phyloP scores from a whole-genome alignment of 768 basidiomycete species.

The Pleurotus platypus region DNA sequence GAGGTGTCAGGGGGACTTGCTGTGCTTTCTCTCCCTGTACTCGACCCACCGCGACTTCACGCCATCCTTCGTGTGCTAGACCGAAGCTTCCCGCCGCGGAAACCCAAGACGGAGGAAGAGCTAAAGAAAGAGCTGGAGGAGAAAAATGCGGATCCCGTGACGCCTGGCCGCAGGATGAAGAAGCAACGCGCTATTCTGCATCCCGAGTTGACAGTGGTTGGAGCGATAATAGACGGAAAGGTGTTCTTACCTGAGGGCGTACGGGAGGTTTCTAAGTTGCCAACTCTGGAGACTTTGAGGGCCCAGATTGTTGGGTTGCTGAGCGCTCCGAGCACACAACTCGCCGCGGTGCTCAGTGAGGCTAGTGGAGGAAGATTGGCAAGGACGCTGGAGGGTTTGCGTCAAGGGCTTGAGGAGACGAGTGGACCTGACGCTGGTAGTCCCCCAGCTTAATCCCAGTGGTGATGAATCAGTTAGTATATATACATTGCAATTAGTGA shows the following conservation, averaged over 20 bases:
- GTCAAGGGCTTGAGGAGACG: constrained; percentile 34
- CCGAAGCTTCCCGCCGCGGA: constrained; percentile 59
- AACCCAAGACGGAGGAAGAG: constrained; percentile 48
- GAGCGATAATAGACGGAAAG: constrained; percentile 75
- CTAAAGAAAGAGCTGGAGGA: constrained; percentile 44
- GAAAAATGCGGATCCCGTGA: constrained; percentile 60
- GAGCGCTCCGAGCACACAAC: constrained; percentile 67
- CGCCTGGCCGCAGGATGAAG: constrained; percentile 70
- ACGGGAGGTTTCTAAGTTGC: constrained; percentile 65
- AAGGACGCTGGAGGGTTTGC: constrained; percentile 73
- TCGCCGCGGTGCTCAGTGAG: constrained; percentile 67
- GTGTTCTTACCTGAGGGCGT: constrained; percentile 61
- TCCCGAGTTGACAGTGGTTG: constrained; percentile 72
- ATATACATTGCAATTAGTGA: no score
- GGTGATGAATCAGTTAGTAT: no score
- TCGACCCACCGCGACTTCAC: constrained; percentile 71
- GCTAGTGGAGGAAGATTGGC: constrained; percentile 67
- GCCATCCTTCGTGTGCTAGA: constrained; percentile 66
- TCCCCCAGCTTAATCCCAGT: constrained; percentile 6
- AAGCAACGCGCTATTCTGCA: constrained; percentile 47
- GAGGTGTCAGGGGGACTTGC: constrained; percentile 60
- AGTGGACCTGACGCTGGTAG: constrained; percentile 12
- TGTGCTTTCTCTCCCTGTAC: constrained; percentile 57
- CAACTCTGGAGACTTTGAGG: constrained; percentile 71
- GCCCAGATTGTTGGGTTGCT: constrained; percentile 86